phyloP scores from a whole-genome alignment of 2,329 filamentous ascomycete genomes.

The Diaporthe sp. region DNA sequence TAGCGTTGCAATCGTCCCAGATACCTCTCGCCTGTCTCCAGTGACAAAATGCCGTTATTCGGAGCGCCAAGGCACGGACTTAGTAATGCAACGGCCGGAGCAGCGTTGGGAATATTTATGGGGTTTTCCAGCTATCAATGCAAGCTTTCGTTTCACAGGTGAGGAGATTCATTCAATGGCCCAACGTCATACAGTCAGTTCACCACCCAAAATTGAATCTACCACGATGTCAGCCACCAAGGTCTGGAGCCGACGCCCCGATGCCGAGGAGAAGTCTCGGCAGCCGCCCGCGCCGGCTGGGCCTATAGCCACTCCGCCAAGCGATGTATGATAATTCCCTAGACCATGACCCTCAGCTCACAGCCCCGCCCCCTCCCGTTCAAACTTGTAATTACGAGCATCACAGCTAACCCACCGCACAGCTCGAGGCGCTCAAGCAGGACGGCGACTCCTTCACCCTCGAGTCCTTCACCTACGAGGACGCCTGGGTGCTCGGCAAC shows the following conservation, averaged over 20 bases:
- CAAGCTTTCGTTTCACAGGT: slow-evolving; percentile 9
- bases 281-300: not conserved
- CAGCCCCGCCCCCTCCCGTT: not conserved
- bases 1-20: not conserved
- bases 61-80: not conserved
- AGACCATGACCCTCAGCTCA: not conserved
- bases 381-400: no score
- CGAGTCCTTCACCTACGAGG: slow-evolving; percentile 70
- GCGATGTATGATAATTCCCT: slow-evolving; percentile 38
- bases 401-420: not conserved
- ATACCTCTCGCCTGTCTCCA: not conserved
- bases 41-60: not conserved
- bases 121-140: slow-evolving; percentile 4
- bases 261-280: slow-evolving; percentile 20
- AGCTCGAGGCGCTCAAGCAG: slow-evolving; percentile 48
- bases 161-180: slow-evolving; percentile 9
- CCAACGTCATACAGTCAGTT: not conserved
- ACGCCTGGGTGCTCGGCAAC: slow-evolving; percentile 75
- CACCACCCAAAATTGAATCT: not conserved
- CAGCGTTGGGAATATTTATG: not conserved
- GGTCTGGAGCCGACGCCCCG: slow-evolving; percentile 19
- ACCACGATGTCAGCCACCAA: slow-evolving; percentile 16
- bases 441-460: slow-evolving; percentile 59
- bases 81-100: slow-evolving; percentile 4
- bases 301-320: slow-evolving; percentile 40